Percentiles rank a stretch among this genome's conserved stretches.
These are phyloP conservation scores for Cryptosporidium canis DNA, from an alignment of 169 alveolate genomes.

Conservation along the genomic window DNA sequence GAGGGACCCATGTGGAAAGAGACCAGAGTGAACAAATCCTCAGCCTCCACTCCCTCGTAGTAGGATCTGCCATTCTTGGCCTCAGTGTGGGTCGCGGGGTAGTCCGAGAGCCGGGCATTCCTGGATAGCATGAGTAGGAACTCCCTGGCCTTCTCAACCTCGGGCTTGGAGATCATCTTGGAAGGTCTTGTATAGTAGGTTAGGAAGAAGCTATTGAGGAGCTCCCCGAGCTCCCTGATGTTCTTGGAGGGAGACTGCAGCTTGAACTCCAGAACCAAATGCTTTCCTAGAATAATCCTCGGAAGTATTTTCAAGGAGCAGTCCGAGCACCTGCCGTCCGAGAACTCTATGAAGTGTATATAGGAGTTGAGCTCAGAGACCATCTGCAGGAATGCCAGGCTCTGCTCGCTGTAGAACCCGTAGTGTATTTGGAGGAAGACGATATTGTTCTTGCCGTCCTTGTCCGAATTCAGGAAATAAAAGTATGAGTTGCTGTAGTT, in stretches of 20 bases:
- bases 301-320: slow-evolving; percentile 45
- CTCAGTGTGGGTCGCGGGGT: background rate
- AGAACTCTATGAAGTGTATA: slow-evolving; percentile 16
- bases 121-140: background rate
- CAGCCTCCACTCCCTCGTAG: background rate
- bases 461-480: background rate
- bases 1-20: slow-evolving; percentile 2
- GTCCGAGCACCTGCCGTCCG: slow-evolving; percentile 2
- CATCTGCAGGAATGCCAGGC: slow-evolving; percentile 19
- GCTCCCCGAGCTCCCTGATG: slow-evolving; percentile 13
- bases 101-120: background rate
- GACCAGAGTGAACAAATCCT: background rate
- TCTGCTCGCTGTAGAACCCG: slow-evolving; percentile 40
- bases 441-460: background rate
- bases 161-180: slow-evolving; percentile 12
- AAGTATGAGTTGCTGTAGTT: slow-evolving; percentile 50
- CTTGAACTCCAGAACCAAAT: slow-evolving; percentile 42
- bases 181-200: slow-evolving; percentile 50
- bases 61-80: background rate
- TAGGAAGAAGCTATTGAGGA: slow-evolving; percentile 17
- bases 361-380: slow-evolving; percentile 41
- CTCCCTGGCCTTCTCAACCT: slow-evolving; percentile 34
- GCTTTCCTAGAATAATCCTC: slow-evolving; percentile 22
- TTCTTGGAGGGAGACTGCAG: slow-evolving; percentile 23
- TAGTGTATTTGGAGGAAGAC: slow-evolving; percentile 27